Evolutionary conservation across 176 grass and related monocot species (phyloP).

Genomic region (Aechmea fasciata): DNA sequence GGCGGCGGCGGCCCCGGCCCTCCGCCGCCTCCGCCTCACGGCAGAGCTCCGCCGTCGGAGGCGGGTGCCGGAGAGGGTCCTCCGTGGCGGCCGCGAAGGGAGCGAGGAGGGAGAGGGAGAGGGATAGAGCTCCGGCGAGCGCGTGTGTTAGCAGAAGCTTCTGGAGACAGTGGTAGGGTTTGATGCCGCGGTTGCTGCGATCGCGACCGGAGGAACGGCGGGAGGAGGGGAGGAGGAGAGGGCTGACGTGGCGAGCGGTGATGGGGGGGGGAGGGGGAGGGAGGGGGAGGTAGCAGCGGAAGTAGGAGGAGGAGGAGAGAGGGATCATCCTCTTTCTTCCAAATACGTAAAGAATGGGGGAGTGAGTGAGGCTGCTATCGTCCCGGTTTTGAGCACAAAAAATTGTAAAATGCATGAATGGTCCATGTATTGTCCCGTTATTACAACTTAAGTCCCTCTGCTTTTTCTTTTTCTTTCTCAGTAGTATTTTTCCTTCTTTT

Average conservation of each 20-base stretch:
- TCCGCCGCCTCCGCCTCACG: conserved; percentile 3
- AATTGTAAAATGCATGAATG: no score
- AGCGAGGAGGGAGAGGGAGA: conserved; percentile 43
- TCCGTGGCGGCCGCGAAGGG: not conserved
- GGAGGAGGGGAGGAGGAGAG: not conserved
- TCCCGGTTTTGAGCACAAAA: no score
- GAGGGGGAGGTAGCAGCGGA: not conserved
- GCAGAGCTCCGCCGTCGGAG: conserved; percentile 25
- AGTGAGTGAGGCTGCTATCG: no score
- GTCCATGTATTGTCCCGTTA: no score
- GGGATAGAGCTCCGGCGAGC: conserved; percentile 35
- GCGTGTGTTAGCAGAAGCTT: conserved; percentile 28
- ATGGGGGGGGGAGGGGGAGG: conserved; percentile 19
- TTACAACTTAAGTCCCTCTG: no score
- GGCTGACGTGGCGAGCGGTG: not conserved
- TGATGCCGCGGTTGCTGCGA: conserved; percentile 2
- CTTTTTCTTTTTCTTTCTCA: no score
- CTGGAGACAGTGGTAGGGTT: conserved; percentile 30
- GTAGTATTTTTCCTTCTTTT: no score
- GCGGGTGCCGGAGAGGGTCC: not conserved
- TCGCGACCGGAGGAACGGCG: not conserved
- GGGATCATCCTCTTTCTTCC: no score
- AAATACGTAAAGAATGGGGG: no score
- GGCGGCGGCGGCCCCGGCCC: conserved; percentile 13
- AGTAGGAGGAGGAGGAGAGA: no score